phyloP scores from a whole-genome alignment of 2,329 filamentous ascomycete species.

The Chalara sp. region DNA sequence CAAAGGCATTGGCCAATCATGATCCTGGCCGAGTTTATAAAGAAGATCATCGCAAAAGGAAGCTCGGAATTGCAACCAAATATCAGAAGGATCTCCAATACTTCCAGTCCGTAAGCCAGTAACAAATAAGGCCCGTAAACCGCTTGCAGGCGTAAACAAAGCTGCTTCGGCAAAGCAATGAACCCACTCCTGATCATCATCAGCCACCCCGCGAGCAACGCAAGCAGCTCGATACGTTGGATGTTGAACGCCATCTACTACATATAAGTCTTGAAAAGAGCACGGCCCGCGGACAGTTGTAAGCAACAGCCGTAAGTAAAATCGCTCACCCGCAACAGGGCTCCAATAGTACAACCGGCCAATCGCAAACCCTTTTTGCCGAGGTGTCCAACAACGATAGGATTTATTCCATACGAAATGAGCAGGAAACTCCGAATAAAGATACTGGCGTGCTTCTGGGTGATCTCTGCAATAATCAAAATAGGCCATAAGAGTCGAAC shows the following conservation, averaged over 20 bases:
- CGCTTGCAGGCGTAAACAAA: neutral
- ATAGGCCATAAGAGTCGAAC: constrained; percentile 5
- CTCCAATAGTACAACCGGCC: constrained; percentile 5
- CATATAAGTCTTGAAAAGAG: constrained; percentile 6
- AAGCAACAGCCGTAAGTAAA: constrained; percentile 7
- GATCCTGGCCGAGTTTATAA: neutral
- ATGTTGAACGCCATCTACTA: constrained; percentile 1
- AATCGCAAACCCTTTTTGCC: neutral
- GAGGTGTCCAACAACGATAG: neutral
- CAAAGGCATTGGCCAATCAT: neutral
- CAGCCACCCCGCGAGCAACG: constrained; percentile 2
- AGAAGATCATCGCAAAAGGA: neutral
- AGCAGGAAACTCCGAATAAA: constrained; percentile 5
- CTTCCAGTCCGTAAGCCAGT: neutral
- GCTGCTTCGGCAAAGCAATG: neutral
- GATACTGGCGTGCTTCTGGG: neutral
- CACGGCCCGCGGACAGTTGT: neutral
- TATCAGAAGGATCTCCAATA: neutral
- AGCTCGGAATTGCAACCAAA: neutral
- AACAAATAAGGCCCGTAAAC: neutral
- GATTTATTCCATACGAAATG: constrained; percentile 2
- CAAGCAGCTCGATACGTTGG: constrained; percentile 1
- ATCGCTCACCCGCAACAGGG: neutral
- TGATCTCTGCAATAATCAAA: constrained; percentile 4
- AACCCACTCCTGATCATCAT: constrained; percentile 5